Evolutionary conservation across 371 early-diverging fungal species (phyloP).

Genomic region (Zychaea mexicana): DNA sequence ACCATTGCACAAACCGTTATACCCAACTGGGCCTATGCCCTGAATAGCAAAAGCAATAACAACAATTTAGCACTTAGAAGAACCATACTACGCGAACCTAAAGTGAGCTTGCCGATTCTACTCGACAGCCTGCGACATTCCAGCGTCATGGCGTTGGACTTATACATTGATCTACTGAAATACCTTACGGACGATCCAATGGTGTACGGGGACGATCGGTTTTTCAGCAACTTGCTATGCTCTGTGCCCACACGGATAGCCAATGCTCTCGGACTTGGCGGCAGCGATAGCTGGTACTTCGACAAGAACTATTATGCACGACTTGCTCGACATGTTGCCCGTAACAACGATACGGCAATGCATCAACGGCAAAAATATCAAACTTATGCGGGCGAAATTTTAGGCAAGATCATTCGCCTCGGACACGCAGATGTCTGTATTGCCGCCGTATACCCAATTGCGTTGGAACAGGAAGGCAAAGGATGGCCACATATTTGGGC

Average conservation of each 20-base stretch:
- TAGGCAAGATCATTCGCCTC: slow-evolving; percentile 33
- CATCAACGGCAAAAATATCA: no score
- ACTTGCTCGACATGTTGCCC: slow-evolving; percentile 10
- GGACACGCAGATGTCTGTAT: slow-evolving; percentile 29
- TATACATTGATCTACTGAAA: slow-evolving; percentile 1
- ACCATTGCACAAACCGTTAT: slow-evolving; percentile 21
- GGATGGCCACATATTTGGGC: neutral
- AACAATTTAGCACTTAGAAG: slow-evolving; percentile 3
- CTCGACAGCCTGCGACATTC: slow-evolving; percentile 22
- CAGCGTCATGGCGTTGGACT: slow-evolving; percentile 11
- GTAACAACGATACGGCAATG: neutral
- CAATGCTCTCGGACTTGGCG: slow-evolving; percentile 29
- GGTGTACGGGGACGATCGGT: neutral
- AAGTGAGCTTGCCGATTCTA: slow-evolving; percentile 19
- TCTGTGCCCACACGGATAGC: slow-evolving; percentile 32
- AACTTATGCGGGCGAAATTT: slow-evolving; percentile 19
- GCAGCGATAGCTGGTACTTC: slow-evolving; percentile 14
- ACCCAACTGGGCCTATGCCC: slow-evolving; percentile 31
- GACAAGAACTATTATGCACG: slow-evolving; percentile 15
- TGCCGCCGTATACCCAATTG: slow-evolving; percentile 23
- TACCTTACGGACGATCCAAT: neutral
- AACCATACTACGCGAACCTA: slow-evolving; percentile 13
- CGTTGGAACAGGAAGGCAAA: slow-evolving; percentile 5
- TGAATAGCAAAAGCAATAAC: neutral
- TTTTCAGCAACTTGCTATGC: slow-evolving; percentile 31